phyloP scores from a whole-genome alignment of 2,329 filamentous ascomycete genomes.

The Fusarium citri region DNA sequence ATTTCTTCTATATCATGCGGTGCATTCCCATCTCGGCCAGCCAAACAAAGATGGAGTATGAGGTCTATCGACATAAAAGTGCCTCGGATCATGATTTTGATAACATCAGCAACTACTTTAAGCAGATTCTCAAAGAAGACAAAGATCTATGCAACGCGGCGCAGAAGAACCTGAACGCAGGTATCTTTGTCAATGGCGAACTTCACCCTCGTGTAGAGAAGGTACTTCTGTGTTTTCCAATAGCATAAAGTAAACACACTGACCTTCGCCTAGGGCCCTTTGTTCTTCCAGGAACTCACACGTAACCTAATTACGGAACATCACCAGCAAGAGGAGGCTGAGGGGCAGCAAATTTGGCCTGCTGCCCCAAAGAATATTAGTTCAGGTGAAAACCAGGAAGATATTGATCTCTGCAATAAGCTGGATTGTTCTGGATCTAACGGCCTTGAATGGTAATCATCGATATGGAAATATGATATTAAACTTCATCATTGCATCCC shows the following conservation, averaged over 20 bases:
- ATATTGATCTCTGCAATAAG: background rate
- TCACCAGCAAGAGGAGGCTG: background rate
- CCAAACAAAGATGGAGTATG: slow-evolving; percentile 13
- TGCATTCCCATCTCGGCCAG: background rate
- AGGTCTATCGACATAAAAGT: slow-evolving; percentile 16
- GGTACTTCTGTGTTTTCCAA: background rate
- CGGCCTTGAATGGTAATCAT: background rate
- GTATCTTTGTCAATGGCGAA: slow-evolving; percentile 16
- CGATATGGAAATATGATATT: background rate
- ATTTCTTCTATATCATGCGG: slow-evolving; percentile 26
- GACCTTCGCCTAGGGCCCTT: background rate
- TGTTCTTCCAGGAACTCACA: slow-evolving; percentile 2
- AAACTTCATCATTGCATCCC: too few species aligned
- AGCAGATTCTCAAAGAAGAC: slow-evolving; percentile 7
- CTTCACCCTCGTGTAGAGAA: slow-evolving; percentile 17
- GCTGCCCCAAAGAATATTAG: background rate
- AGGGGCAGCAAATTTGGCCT: background rate
- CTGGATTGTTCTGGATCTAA: background rate
- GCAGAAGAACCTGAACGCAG: slow-evolving; percentile 11
- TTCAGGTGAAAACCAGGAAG: background rate
- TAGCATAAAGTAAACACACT: background rate
- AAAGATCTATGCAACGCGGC: slow-evolving; percentile 9
- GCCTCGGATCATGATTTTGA: background rate
- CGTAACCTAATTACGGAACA: background rate
- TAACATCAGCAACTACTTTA: slow-evolving; percentile 10